Evolutionary conservation across 1,284 basidiomycete species (phyloP).

Genomic region (Rhodotorula sp.): DNA sequence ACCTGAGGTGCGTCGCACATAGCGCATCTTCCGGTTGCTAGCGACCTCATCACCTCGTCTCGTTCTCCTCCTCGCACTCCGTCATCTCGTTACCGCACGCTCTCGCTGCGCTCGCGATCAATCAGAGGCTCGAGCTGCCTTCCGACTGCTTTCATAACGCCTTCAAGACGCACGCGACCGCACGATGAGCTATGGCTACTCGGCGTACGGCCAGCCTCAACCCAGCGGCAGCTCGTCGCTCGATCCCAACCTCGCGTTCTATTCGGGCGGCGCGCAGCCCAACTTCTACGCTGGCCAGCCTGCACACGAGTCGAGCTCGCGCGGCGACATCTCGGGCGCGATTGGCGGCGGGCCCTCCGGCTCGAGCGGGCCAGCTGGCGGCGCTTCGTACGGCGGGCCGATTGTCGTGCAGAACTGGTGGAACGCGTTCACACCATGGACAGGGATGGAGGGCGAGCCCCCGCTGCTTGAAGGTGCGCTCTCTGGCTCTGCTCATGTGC

Average conservation of each 20-base stretch:
- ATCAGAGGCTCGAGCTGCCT: not conserved
- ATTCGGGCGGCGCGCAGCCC: slow-evolving; percentile 17
- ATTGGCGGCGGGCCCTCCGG: slow-evolving; percentile 26
- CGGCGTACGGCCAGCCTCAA: not conserved
- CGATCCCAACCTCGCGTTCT: slow-evolving; percentile 33
- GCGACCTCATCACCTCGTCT: not conserved
- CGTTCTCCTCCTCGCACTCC: not conserved
- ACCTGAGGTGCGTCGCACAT: too few relatives aligned
- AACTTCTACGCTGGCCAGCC: slow-evolving; percentile 28
- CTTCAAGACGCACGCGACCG: too few relatives aligned
- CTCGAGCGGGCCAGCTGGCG: not conserved
- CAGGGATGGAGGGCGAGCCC: slow-evolving; percentile 90
- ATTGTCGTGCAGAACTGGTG: slow-evolving; percentile 63
- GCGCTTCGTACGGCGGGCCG: slow-evolving; percentile 15
- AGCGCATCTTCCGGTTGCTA: too few relatives aligned
- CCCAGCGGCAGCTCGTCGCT: not conserved
- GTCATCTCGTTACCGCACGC: not conserved
- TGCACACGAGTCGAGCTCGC: slow-evolving; percentile 22
- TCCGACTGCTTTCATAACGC: not conserved
- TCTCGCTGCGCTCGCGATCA: not conserved
- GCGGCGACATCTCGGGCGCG: slow-evolving; percentile 22
- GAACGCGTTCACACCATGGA: slow-evolving; percentile 79
- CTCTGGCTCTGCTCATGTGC: not conserved
- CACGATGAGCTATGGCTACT: slow-evolving; percentile 4
- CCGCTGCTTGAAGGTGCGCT: slow-evolving; percentile 81